phyloP scores from a whole-genome alignment of 2,329 filamentous ascomycete genomes.

The Ilyonectria sp. region DNA sequence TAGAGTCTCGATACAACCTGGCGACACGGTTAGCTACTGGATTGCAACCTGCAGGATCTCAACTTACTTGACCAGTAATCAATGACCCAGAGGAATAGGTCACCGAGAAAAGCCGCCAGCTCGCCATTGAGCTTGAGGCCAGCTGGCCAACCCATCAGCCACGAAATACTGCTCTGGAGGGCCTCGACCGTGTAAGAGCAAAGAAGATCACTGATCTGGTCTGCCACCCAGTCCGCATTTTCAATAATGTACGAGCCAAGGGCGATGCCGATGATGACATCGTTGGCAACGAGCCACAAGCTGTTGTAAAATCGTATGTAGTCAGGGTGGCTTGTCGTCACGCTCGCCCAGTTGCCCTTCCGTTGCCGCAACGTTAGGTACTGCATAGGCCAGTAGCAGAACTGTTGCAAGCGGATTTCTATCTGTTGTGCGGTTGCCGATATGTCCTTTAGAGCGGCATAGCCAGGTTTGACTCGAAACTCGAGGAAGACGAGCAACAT shows the following conservation, averaged over 20 bases:
- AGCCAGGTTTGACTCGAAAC: constrained; percentile 84
- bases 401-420: constrained; percentile 96
- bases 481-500: constrained; percentile 84
- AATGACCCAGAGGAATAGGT: constrained; percentile 98
- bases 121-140: constrained; percentile 96
- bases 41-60: neutral
- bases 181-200: constrained; percentile 90
- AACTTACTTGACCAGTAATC: constrained; percentile 92
- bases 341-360: constrained; percentile 94
- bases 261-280: constrained; percentile 98
- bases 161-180: constrained; percentile 88
- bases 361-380: constrained; percentile 92
- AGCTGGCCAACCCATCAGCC: constrained; percentile 96
- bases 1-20: constrained; percentile 82
- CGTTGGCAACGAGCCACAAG: constrained; percentile 97
- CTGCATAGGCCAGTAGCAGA: constrained; percentile 99
- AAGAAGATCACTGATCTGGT: constrained; percentile 82
- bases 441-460: constrained; percentile 92
- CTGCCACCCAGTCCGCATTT: constrained; percentile 87
- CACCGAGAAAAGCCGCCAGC: constrained; percentile 92
- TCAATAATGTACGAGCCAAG: constrained; percentile 97
- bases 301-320: constrained; percentile 99
- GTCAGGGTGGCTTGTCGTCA: constrained; percentile 94
- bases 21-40: constrained; percentile 41
- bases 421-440: constrained; percentile 98